These are phyloP conservation scores for Durotheca rogersii DNA, from an alignment of 495 filamentous ascomycete genomes.

Conservation along the genomic window DNA sequence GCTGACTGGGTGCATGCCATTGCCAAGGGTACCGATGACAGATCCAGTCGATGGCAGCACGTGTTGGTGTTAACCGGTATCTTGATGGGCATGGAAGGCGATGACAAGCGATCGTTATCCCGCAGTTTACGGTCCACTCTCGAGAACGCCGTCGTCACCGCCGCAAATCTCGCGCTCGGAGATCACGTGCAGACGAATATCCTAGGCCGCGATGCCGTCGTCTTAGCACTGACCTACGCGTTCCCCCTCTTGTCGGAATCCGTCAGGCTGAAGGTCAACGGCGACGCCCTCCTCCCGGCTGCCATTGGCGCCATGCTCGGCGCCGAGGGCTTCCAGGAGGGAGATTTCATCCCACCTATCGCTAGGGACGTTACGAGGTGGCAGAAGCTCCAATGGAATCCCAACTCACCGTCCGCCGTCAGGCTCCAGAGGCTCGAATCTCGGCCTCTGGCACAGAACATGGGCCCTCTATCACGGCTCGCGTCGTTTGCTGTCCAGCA, in stretches of 20 bases:
- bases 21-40: slow-evolving; percentile 79
- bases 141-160: slow-evolving; percentile 74
- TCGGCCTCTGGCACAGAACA: slow-evolving; percentile 71
- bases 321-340: slow-evolving; percentile 75
- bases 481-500: slow-evolving; percentile 72
- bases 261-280: slow-evolving; percentile 60
- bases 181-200: slow-evolving; percentile 45
- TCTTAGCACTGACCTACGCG: slow-evolving; percentile 73
- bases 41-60: slow-evolving; percentile 86
- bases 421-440: slow-evolving; percentile 58
- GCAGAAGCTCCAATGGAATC: slow-evolving; percentile 71
- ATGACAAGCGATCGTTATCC: slow-evolving; percentile 63
- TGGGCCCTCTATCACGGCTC: slow-evolving; percentile 77
- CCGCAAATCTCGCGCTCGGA: slow-evolving; percentile 73
- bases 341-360: slow-evolving; percentile 76
- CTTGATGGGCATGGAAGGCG: slow-evolving; percentile 75
- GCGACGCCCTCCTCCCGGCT: slow-evolving; percentile 72
- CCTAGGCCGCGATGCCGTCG: slow-evolving; percentile 61
- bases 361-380: slow-evolving; percentile 71
- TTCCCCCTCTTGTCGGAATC: slow-evolving; percentile 71
- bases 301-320: slow-evolving; percentile 65
- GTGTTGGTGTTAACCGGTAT: slow-evolving; percentile 77
- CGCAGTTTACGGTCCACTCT: slow-evolving; percentile 65
- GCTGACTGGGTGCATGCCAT: slow-evolving; percentile 86
- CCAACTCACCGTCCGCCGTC: slow-evolving; percentile 58